These are phyloP conservation scores for Cladosporium sp. DNA, from an alignment of 2,329 filamentous ascomycete genomes.

Conservation along the genomic window DNA sequence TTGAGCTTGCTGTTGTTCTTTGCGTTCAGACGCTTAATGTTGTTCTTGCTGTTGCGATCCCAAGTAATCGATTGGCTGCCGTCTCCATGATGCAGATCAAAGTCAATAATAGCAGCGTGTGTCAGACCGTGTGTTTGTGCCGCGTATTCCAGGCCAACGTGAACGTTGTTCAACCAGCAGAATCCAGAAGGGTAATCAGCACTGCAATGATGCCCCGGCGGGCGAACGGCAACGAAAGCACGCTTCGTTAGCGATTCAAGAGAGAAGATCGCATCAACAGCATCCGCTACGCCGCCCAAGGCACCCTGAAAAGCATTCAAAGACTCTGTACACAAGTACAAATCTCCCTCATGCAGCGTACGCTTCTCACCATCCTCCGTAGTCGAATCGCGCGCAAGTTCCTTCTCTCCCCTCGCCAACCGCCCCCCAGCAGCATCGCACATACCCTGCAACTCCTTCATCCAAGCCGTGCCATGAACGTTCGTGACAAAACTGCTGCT, in stretches of 20 bases:
- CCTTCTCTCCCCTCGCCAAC: constrained; percentile 70
- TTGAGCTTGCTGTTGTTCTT: constrained; percentile 28
- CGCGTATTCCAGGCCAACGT: constrained; percentile 91
- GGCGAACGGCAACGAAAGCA: constrained; percentile 87
- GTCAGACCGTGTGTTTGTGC: constrained; percentile 79
- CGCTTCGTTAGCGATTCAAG: constrained; percentile 38
- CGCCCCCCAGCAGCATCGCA: constrained; percentile 75
- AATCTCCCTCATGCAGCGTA: constrained; percentile 77
- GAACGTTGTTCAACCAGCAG: constrained; percentile 98
- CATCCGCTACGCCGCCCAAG: constrained; percentile 87
- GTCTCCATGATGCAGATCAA: constrained; percentile 87
- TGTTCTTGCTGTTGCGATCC: constrained; percentile 74
- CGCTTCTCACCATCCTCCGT: constrained; percentile 45
- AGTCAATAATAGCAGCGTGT: constrained; percentile 89
- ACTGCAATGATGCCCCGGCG: constrained; percentile 94
- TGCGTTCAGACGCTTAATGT: constrained; percentile 25
- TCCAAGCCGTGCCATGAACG: constrained; percentile 88
- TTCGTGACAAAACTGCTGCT: constrained; percentile 75
- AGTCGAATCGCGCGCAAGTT: constrained; percentile 56
- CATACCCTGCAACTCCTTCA: constrained; percentile 83
- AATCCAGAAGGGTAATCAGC: constrained; percentile 86
- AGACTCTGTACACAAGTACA: constrained; percentile 86
- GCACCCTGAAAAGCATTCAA: constrained; percentile 84
- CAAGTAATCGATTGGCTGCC: constrained; percentile 94
- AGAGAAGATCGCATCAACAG: constrained; percentile 77